Base-by-base conservation (phyloP, 371 early-diverging fungal genomes). In the Apophysomyces sp. region DNA sequence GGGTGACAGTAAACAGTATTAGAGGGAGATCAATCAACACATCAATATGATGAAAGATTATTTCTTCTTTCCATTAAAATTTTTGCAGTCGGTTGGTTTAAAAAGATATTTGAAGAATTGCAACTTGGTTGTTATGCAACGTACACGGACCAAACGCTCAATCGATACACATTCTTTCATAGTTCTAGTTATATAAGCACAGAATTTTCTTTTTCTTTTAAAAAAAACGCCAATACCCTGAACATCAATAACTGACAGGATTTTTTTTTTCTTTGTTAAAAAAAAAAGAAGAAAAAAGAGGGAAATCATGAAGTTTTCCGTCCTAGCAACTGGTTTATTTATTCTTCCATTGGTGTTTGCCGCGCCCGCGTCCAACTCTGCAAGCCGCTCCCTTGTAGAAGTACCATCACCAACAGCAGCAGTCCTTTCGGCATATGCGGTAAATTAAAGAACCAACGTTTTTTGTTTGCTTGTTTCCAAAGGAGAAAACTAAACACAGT, bases 91-190 rank as follows among this genome's bases (percentile, higher is more conserved):
- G 21, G 49, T 44, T 44, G 49, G 21, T 44, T 44, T 44, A 44
- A 26, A 44, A 44, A 44, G 49, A 44, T 44, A 44, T 44, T 44
- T 44, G 49, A 44, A 21, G 49, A 44, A 44, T 44, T 44, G 21
- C 2, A 41, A 44, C 49, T 21, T 44, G 49, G 49, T 44, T 21
- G 49, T 44, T 44, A 44, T 44, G 49, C 21, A 44, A 44, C 49
- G 49, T 21, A 21, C 49, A 11, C 24, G 3, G 9, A 21, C 21
- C 18, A 21, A 44, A 34, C 24, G 49, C 11, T n/a, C 24, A 21
- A 44, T 21, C 49, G 21, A 44, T 44, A 44, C 24, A 44, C 49
- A 44, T 44, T 44, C 49, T 44, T 44, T 44, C 49, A 44, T 21
- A 9, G 49, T 44, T 11, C 9, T 21, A 16, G 21, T 44, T 44